Percentiles rank a stretch among this genome's conserved stretches.
phyloP scores from a whole-genome alignment of 2,329 filamentous ascomycete genomes.

The Colletotrichum eleusines region DNA sequence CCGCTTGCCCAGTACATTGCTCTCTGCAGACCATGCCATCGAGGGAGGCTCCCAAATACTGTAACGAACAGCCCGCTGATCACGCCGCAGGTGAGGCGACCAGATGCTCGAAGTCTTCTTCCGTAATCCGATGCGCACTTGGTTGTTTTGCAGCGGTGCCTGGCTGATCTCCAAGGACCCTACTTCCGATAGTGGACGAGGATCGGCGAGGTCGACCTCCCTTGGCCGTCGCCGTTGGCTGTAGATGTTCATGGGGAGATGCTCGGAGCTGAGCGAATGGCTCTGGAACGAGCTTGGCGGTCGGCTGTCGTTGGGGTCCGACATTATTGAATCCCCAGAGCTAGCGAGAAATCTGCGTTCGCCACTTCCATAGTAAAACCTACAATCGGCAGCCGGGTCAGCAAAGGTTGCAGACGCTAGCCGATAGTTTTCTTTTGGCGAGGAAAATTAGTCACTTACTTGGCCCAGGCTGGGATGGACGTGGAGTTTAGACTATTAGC shows the following conservation, averaged over 20 bases:
- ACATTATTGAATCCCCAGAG: conserved; percentile 60
- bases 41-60: conserved; percentile 82
- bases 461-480: conserved; percentile 67
- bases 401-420: background rate
- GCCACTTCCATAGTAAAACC: conserved; percentile 78
- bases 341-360: conserved; percentile 66
- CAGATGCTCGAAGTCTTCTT: conserved; percentile 73
- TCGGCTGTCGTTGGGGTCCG: conserved; percentile 62
- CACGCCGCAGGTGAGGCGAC: conserved; percentile 78
- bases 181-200: conserved; percentile 47
- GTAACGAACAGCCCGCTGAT: conserved; percentile 68
- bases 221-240: conserved; percentile 60
- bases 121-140: conserved; percentile 49
- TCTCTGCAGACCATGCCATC: conserved; percentile 72
- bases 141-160: conserved; percentile 43
- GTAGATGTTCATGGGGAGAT: conserved; percentile 59
- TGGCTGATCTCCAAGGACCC: conserved; percentile 61
- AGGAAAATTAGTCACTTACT: conserved; percentile 49
- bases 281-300: conserved; percentile 59
- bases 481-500: conserved; percentile 59
- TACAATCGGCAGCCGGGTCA: conserved; percentile 49
- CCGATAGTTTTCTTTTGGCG: background rate
- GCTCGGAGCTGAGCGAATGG: conserved; percentile 64
- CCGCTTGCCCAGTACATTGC: conserved; percentile 71
- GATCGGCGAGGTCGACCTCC: conserved; percentile 49